Base-by-base conservation (phyloP, 805 yeast genomes). In the Candida argentea region DNA sequence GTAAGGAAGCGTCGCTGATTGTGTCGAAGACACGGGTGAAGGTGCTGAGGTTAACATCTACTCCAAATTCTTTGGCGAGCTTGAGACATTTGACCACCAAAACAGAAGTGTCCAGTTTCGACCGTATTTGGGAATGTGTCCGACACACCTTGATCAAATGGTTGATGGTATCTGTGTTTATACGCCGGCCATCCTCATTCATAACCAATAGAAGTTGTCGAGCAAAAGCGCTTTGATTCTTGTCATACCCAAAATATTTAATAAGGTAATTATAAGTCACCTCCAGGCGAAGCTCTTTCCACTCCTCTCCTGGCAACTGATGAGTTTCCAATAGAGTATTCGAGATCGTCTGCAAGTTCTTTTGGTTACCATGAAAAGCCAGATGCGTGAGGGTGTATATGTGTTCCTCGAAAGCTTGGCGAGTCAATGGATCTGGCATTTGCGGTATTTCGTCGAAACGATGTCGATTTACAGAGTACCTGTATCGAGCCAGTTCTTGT, bases 171-270 rank as follows among this genome's bases (percentile, higher is more conserved):
- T 55, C 57, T 19, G 56, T 46, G 33, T 60, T 56, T 5, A 63
- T 62, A n/a, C 35, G 34, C 27, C 55, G 59, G 3, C 63, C 63
- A 31, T 61, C 67, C 31, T 55, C 49, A 21, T 52, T 40, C 66
- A 62, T 60, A 16, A 58, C 63, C 20, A 62, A 38, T 7, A 61
- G 38, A 11, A 61, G 34, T 26, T 55, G 60, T 15, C 64, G 36
- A 4, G 66, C 61, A 40, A 61, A 61, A 10, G 55, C 38, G 33
- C 53, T 54, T 37, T 62, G 67, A 38, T 56, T 49, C 36, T 61
- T 61, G 26, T 44, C 52, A 33, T 29, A 48, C 6, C 67, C 68
- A 43, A 59, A 62, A 36, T 40, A 62, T 28, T 57, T 44, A 30
- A 62, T 61, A 14, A 61, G 42, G 29, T 49, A 49, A 39, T 61